phyloP scores from a whole-genome alignment of 2,329 filamentous ascomycete species.

The Epicoccum nigrum region DNA sequence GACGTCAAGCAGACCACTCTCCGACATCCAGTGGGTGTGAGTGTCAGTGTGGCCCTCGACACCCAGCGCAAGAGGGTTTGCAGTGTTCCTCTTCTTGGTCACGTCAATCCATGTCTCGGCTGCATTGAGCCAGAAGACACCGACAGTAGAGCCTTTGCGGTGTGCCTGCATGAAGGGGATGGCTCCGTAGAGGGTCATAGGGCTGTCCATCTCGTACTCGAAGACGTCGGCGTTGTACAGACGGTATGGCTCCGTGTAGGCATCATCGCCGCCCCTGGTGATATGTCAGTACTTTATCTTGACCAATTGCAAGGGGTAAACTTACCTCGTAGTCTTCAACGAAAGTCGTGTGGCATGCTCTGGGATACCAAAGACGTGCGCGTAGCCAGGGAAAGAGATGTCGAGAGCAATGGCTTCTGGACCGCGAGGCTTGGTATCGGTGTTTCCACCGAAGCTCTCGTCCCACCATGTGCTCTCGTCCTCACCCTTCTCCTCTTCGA shows the following conservation, averaged over 20 bases:
- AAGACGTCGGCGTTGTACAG: constrained; percentile 98
- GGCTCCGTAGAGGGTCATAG: constrained; percentile 97
- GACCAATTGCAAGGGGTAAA: background rate
- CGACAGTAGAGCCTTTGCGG: constrained; percentile 89
- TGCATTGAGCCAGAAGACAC: constrained; percentile 95
- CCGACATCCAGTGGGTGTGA: constrained; percentile 95
- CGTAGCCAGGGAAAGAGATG: constrained; percentile 89
- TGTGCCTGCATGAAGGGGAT: constrained; percentile 99
- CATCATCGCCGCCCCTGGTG: constrained; percentile 74
- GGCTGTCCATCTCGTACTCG: constrained; percentile 94
- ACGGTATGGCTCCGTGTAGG: constrained; percentile 87
- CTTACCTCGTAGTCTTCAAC: constrained; percentile 79
- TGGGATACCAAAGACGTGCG: constrained; percentile 91
- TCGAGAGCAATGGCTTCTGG: constrained; percentile 92
- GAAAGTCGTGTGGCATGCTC: constrained; percentile 90
- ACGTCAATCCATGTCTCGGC: constrained; percentile 98
- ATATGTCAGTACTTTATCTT: constrained; percentile 2
- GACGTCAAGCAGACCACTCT: constrained; percentile 85
- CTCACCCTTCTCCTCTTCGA: constrained; percentile 56
- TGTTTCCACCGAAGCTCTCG: constrained; percentile 92
- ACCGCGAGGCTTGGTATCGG: constrained; percentile 91
- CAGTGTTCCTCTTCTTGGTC: constrained; percentile 74
- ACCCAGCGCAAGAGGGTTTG: constrained; percentile 79
- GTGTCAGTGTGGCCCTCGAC: constrained; percentile 73
- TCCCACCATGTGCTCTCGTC: constrained; percentile 98